phyloP scores from a whole-genome alignment of 2,329 filamentous ascomycete genomes.

The Colletotrichum incanum region DNA sequence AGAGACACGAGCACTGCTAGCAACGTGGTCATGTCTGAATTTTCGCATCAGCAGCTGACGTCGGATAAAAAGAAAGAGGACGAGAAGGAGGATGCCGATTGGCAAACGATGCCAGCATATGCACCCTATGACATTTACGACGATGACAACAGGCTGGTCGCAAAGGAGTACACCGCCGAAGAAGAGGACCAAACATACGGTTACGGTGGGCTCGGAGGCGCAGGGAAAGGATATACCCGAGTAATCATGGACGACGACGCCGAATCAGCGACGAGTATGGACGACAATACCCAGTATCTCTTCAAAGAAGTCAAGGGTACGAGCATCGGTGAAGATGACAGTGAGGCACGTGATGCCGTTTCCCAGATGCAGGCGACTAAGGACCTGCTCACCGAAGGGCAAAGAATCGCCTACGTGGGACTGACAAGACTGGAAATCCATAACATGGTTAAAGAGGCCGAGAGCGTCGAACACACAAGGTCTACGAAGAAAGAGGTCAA shows the following conservation, averaged over 20 bases:
- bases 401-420: constrained; percentile 96
- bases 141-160: constrained; percentile 90
- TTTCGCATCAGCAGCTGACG: constrained; percentile 88
- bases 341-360: constrained; percentile 87
- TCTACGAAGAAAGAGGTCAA: constrained; percentile 80
- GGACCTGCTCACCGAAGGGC: constrained; percentile 92
- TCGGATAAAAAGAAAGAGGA: constrained; percentile 68
- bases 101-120: constrained; percentile 96
- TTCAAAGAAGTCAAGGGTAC: constrained; percentile 82
- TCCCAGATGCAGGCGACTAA: constrained; percentile 97
- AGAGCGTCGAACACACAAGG: constrained; percentile 73
- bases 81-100: constrained; percentile 76
- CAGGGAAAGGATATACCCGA: constrained; percentile 94
- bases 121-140: constrained; percentile 96
- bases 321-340: constrained; percentile 77
- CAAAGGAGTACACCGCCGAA: constrained; percentile 81
- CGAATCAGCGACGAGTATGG: constrained; percentile 94
- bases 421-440: constrained; percentile 86
- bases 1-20: constrained; percentile 59
- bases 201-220: constrained; percentile 86
- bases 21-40: constrained; percentile 76
- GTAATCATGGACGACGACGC: constrained; percentile 97
- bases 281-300: constrained; percentile 96
- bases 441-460: constrained; percentile 80
- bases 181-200: constrained; percentile 79